Evolutionary conservation across 2,329 filamentous ascomycete genomes (phyloP), one percentile per base, ranked within the genome.

Genomic region (Aspergillus ibericus): DNA sequence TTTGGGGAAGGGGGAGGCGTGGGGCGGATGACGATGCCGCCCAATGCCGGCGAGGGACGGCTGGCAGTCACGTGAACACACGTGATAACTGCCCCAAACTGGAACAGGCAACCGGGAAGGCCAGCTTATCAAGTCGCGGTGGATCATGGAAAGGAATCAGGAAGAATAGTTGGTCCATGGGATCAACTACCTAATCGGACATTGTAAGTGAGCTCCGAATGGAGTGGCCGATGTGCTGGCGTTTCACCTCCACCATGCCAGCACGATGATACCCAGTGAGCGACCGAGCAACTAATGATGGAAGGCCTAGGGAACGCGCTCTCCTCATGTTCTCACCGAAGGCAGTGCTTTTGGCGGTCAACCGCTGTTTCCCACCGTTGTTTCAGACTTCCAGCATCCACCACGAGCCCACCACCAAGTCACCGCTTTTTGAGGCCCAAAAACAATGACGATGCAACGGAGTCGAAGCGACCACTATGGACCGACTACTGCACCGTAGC

Each of bases 401-500:
- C 52, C 40, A 20, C 52, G 38, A 29, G 47, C 36, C 54, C 54
- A 36, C 54, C 36, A 18, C 54, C 16, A 52, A 35, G 55, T 52
- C 55, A 56, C 55, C 55, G 55, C 55, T 56, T 32, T 50, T 56
- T 51, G 38, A 34, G 27, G 40, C 25, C 34, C 47, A 38, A 36
- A 22, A 27, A 34, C 34, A 32, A 44, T 53, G 36, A 40, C 51
- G 36, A 44, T 42, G 27, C 20, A 8, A 48, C 44, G 44, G 44
- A 32, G 44, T 48, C 9, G 44, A 48, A 16, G 51, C 38, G 51
- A 42, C 51, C 40, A 53, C 32, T 40, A 53, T 34, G 36, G 13
- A 29, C 25, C 16, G 51, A 29, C 51, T 53, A 53, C 36, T 53
- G 51, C 44, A 48, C 51, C 29, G 51, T 18, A 42, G 36, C 22